phyloP scores from a whole-genome alignment of 176 grass and related monocot species.

The Urochloa ruziziensis region DNA sequence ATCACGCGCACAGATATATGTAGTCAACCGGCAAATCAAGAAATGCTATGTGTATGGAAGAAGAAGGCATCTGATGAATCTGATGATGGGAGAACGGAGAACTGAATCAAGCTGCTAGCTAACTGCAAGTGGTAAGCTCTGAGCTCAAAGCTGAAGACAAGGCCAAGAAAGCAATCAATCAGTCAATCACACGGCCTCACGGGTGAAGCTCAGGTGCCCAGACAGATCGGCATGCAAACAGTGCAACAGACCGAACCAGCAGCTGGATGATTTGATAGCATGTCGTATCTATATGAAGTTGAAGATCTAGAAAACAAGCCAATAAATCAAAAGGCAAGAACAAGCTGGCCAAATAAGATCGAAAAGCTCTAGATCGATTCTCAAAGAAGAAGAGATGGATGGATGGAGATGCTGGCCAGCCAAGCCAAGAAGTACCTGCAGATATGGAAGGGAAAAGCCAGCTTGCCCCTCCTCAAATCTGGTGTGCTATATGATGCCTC shows the following conservation, averaged over 20 bases:
- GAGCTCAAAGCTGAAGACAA: not conserved
- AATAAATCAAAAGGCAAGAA: not conserved
- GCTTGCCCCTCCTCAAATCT: not conserved
- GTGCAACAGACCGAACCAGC: not conserved
- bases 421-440: not conserved
- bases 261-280: not conserved
- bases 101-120: not conserved
- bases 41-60: not conserved
- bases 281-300: not conserved
- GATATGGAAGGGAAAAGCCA: not conserved
- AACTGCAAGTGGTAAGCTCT: not conserved
- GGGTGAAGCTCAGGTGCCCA: not conserved
- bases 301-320: no score
- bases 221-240: constrained; percentile 9
- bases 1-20: not conserved
- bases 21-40: not conserved
- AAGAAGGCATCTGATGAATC: no score
- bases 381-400: not conserved
- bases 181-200: not conserved
- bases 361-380: not conserved
- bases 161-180: not conserved
- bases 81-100: no score
- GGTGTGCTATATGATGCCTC: not conserved
- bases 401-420: not conserved
- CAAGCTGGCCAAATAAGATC: not conserved